Percentiles rank a stretch among this genome's conserved stretches.
phyloP scores from a whole-genome alignment of 2,329 filamentous ascomycete species.

The Mariannaea elegans region DNA sequence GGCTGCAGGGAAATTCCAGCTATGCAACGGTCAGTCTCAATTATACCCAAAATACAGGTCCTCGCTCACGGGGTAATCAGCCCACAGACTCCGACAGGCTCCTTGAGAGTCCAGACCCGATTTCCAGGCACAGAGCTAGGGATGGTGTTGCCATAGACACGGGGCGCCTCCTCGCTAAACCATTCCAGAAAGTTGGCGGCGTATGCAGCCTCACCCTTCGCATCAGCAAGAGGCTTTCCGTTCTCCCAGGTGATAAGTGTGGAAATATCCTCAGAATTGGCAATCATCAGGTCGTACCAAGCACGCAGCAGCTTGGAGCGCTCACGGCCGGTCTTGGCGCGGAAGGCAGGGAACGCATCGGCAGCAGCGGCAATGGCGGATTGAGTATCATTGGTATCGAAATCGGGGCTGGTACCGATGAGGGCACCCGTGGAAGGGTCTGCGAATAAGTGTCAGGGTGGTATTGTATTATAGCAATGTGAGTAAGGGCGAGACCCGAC shows the following conservation, averaged over 20 bases:
- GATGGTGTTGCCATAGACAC: conserved; percentile 79
- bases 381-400: conserved; percentile 79
- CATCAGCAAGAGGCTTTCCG: conserved; percentile 82
- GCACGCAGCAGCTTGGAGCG: conserved; percentile 77
- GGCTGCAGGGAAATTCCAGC: conserved; percentile 85
- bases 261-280: conserved; percentile 82
- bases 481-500: conserved; percentile 5
- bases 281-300: conserved; percentile 84
- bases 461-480: background rate
- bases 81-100: conserved; percentile 85
- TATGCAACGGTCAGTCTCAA: conserved; percentile 34
- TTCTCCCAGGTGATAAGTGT: conserved; percentile 91
- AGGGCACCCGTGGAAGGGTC: conserved; percentile 85
- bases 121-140: conserved; percentile 75
- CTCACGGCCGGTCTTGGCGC: conserved; percentile 76
- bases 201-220: conserved; percentile 76
- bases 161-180: conserved; percentile 82
- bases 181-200: conserved; percentile 81
- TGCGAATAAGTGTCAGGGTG: conserved; percentile 37
- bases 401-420: conserved; percentile 88
- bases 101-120: conserved; percentile 79
- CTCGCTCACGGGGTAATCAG: conserved; percentile 74
- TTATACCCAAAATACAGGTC: background rate
- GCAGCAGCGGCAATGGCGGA: conserved; percentile 85
- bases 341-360: conserved; percentile 76